A percentile compares a stretch with the other conserved stretches of the same genome.
These are phyloP conservation scores for Furculomyces boomerangus DNA, from an alignment of 371 early-diverging fungal genomes.

Conservation along the genomic window DNA sequence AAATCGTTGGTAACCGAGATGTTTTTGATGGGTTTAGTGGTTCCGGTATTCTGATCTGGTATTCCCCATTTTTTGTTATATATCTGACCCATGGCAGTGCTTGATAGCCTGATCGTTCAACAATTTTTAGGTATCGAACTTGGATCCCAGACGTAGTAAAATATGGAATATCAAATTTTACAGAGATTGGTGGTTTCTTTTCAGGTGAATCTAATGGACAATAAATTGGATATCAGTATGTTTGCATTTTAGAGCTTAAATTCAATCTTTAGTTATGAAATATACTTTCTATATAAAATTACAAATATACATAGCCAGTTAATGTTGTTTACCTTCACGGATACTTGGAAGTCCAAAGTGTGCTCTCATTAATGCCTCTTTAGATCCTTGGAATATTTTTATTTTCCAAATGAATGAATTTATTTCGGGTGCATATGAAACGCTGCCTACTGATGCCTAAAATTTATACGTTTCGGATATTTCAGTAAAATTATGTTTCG, in stretches of 20 bases:
- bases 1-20: not conserved
- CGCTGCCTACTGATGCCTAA: slow-evolving; percentile 84
- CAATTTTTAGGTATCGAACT: slow-evolving; percentile 95
- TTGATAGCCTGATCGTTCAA: slow-evolving; percentile 95
- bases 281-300: not conserved
- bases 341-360: slow-evolving; percentile 95
- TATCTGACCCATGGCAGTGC: slow-evolving; percentile 98
- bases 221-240: too few relatives aligned
- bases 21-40: slow-evolving; percentile 13
- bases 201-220: slow-evolving; percentile 82
- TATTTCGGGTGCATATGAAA: slow-evolving; percentile 83
- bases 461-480: too few relatives aligned
- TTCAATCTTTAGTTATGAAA: too few relatives aligned
- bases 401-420: slow-evolving; percentile 93
- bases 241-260: too few relatives aligned
- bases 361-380: slow-evolving; percentile 86
- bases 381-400: slow-evolving; percentile 94
- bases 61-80: slow-evolving; percentile 88
- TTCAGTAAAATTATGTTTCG: too few relatives aligned
- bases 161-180: slow-evolving; percentile 97
- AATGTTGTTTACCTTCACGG: slow-evolving; percentile 12
- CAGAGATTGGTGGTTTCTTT: slow-evolving; percentile 85
- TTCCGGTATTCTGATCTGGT: slow-evolving; percentile 31
- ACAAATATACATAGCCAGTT: not conserved
- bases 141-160: slow-evolving; percentile 95